phyloP scores from a whole-genome alignment of 768 basidiomycete genomes.

The Cystofilobasidium capitatum region DNA sequence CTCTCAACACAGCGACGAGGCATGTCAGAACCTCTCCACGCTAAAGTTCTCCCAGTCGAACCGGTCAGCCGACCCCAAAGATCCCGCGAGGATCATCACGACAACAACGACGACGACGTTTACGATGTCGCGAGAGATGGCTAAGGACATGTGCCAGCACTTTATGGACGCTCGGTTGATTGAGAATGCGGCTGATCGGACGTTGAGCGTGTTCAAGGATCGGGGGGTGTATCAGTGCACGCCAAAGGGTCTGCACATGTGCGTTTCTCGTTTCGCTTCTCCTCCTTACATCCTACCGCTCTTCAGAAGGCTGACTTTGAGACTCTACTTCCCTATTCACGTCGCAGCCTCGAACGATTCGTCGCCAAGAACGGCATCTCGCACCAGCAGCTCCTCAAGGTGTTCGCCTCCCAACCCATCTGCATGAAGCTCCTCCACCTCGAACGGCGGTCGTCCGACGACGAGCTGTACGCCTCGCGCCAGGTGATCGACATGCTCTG shows the following conservation, averaged over 20 bases:
- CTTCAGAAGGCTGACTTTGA: not conserved
- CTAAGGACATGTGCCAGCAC: conserved; percentile 98
- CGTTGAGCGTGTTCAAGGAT: conserved; percentile 87
- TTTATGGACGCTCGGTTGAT: conserved; percentile 98
- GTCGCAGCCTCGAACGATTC: conserved; percentile 74
- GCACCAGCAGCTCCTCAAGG: conserved; percentile 77
- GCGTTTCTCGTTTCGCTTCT: not conserved
- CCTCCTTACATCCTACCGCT: not conserved
- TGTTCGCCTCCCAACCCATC: conserved; percentile 86
- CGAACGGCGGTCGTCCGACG: conserved; percentile 80
- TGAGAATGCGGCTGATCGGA: conserved; percentile 87
- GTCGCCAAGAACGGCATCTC: conserved; percentile 98
- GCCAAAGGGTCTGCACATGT: conserved; percentile 91
- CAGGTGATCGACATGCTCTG: conserved; percentile 89
- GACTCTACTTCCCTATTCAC: not conserved
- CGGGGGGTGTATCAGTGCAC: conserved; percentile 92
- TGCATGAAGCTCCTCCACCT: conserved; percentile 89
- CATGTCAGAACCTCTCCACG: conserved; percentile 80
- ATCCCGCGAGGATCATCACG: conserved; percentile 94
- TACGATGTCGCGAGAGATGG: conserved; percentile 99
- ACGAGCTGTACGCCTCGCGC: conserved; percentile 93
- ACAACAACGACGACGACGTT: conserved; percentile 99
- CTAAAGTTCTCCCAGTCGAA: conserved; percentile 99
- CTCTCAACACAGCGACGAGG: conserved; percentile 63
- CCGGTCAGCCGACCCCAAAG: conserved; percentile 94